These are phyloP conservation scores for Inga oerstediana DNA, from an alignment of 306 rosid species.

Conservation along the genomic window DNA sequence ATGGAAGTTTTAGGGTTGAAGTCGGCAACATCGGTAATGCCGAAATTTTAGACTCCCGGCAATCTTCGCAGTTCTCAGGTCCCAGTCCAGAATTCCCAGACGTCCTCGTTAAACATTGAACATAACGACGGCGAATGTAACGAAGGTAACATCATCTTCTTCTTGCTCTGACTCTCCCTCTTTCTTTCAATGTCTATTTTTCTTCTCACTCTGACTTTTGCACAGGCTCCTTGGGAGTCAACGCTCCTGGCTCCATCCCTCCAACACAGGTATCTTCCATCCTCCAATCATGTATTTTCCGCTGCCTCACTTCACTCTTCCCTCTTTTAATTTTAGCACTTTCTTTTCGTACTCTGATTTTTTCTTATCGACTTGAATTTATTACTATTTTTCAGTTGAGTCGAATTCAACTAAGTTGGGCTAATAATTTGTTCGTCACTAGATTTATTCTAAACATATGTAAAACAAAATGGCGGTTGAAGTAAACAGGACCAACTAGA, in stretches of 20 bases:
- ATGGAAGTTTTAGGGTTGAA: background rate
- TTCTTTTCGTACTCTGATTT: background rate
- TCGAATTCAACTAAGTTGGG: background rate
- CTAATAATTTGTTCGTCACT: background rate
- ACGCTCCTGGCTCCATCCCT: conserved; percentile 21
- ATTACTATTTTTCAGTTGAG: background rate
- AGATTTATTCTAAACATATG: background rate
- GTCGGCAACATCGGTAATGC: conserved; percentile 11
- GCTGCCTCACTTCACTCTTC: background rate
- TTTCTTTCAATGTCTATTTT: background rate
- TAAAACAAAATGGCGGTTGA: background rate
- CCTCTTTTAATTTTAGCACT: background rate
- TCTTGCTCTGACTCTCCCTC: background rate
- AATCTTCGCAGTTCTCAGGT: background rate
- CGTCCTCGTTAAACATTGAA: background rate
- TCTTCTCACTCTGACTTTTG: background rate
- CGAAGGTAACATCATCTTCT: background rate
- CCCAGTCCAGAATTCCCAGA: background rate
- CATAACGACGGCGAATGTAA: conserved; percentile 1
- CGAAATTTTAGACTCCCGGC: background rate
- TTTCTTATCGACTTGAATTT: background rate
- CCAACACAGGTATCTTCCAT: background rate
- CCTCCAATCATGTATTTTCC: background rate
- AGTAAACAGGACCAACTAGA: background rate
- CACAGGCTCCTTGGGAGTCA: background rate